A percentile compares a stretch with the other conserved stretches of the same genome.
phyloP scores from a whole-genome alignment of 164 flowering plant genomes.

The Magnolia officinalis region DNA sequence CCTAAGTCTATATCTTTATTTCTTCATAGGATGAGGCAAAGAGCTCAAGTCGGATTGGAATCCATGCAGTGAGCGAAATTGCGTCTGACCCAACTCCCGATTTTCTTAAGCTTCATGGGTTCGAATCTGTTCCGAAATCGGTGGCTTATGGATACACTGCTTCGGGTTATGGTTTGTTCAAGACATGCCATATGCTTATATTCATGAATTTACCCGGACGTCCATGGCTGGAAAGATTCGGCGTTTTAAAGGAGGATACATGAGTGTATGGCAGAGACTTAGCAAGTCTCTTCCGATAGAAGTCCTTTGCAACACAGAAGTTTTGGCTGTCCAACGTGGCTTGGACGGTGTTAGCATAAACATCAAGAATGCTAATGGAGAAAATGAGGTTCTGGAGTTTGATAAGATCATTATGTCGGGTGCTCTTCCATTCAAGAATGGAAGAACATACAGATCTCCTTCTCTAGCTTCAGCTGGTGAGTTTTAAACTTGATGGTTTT shows the following conservation, averaged over 20 bases:
- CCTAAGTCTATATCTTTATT: background rate
- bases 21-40: slow-evolving; percentile 55
- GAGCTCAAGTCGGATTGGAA: slow-evolving; percentile 46
- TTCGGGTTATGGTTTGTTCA: slow-evolving; percentile 76
- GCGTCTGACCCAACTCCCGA: slow-evolving; percentile 58
- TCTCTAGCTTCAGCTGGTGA: slow-evolving; percentile 19
- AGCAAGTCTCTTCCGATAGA: slow-evolving; percentile 42
- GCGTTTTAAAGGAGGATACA: slow-evolving; percentile 68
- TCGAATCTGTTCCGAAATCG: slow-evolving; percentile 60
- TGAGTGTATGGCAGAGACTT: slow-evolving; percentile 57
- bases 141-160: slow-evolving; percentile 83
- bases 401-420: slow-evolving; percentile 72
- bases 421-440: slow-evolving; percentile 51
- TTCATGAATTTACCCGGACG: slow-evolving; percentile 75
- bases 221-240: slow-evolving; percentile 85
- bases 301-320: slow-evolving; percentile 56
- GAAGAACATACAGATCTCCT: slow-evolving; percentile 48
- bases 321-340: slow-evolving; percentile 40
- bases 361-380: slow-evolving; percentile 30
- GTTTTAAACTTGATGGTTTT: slow-evolving; percentile 7
- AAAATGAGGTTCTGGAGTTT: slow-evolving; percentile 36
- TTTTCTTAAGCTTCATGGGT: slow-evolving; percentile 50
- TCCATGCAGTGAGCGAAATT: slow-evolving; percentile 58
- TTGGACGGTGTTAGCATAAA: slow-evolving; percentile 29
- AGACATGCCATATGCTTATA: slow-evolving; percentile 86